These are phyloP conservation scores for Lachnellula arida DNA, from an alignment of 2,329 filamentous ascomycete species.

Conservation along the genomic window DNA sequence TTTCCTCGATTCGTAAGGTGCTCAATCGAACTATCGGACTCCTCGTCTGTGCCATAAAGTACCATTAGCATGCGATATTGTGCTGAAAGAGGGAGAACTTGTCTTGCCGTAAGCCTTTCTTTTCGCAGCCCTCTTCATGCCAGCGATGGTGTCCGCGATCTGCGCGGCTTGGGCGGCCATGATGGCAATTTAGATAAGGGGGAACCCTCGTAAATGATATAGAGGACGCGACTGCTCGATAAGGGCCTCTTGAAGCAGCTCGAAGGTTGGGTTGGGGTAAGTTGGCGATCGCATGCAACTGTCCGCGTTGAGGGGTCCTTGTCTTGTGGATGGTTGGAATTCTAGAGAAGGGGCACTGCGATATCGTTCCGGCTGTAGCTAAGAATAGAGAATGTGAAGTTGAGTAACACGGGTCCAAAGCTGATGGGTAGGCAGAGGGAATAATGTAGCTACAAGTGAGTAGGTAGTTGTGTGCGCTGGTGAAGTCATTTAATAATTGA, in stretches of 20 bases:
- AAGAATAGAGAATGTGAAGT: too few species aligned
- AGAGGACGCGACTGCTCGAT: neutral
- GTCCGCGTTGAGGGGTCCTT: neutral
- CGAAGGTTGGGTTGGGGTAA: neutral
- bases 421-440: neutral
- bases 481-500: neutral
- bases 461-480: neutral
- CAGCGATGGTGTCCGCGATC: constrained; percentile 61
- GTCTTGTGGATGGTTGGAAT: neutral
- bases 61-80: constrained; percentile 19
- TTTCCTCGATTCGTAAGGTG: constrained; percentile 69
- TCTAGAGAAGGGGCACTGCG: neutral
- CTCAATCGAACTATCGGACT: constrained; percentile 70
- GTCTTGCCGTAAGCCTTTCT: constrained; percentile 56
- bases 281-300: constrained; percentile 5
- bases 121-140: constrained; percentile 64
- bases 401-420: neutral
- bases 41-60: constrained; percentile 54
- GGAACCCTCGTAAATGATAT: neutral
- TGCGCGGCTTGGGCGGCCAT: constrained; percentile 57
- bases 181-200: neutral
- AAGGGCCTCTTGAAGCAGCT: neutral
- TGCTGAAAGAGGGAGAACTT: constrained; percentile 19
- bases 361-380: too few species aligned
- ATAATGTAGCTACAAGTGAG: neutral